Percentiles rank a stretch among this genome's conserved stretches.
phyloP scores from a whole-genome alignment of 2,329 filamentous ascomycete genomes.

The Rutstroemia sp. region DNA sequence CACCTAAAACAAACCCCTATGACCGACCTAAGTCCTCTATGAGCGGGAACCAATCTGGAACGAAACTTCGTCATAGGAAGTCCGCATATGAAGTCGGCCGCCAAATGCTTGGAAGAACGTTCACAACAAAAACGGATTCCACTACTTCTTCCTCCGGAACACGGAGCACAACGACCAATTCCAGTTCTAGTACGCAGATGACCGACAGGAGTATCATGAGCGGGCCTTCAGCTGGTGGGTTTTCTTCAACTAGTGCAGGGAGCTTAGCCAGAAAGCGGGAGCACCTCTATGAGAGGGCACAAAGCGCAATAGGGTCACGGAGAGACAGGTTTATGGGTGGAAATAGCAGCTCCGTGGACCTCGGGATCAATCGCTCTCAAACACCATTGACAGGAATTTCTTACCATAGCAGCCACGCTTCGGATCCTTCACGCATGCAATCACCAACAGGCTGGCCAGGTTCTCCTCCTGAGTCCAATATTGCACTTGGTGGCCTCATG shows the following conservation, averaged over 20 bases:
- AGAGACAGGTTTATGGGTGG: slow-evolving; percentile 33
- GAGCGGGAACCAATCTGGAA: slow-evolving; percentile 36
- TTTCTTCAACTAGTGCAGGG: slow-evolving; percentile 92
- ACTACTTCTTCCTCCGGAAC: slow-evolving; percentile 71
- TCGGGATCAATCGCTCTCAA: slow-evolving; percentile 47
- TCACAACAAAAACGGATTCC: slow-evolving; percentile 70
- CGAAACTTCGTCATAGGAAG: slow-evolving; percentile 55
- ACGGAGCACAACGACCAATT: slow-evolving; percentile 58
- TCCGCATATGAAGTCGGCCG: slow-evolving; percentile 73
- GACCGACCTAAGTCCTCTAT: slow-evolving; percentile 52
- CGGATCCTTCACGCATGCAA: slow-evolving; percentile 44
- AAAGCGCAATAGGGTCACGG: slow-evolving; percentile 57
- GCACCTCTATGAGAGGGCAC: slow-evolving; percentile 41
- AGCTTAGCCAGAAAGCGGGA: slow-evolving; percentile 75
- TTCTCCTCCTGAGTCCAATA: slow-evolving; percentile 52
- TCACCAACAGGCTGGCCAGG: slow-evolving; percentile 56
- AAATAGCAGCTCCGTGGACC: slow-evolving; percentile 24
- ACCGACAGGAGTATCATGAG: slow-evolving; percentile 90
- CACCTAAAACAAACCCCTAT: slow-evolving; percentile 43
- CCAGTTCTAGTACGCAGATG: slow-evolving; percentile 63
- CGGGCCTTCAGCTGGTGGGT: slow-evolving; percentile 78
- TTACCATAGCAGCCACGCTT: slow-evolving; percentile 79
- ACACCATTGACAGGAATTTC: slow-evolving; percentile 71
- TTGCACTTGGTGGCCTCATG: slow-evolving; percentile 70
- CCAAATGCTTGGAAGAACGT: slow-evolving; percentile 65